Conservation (phyloP, 1,284 basidiomycete species). For the Apiotrichum brassicae region DNA sequence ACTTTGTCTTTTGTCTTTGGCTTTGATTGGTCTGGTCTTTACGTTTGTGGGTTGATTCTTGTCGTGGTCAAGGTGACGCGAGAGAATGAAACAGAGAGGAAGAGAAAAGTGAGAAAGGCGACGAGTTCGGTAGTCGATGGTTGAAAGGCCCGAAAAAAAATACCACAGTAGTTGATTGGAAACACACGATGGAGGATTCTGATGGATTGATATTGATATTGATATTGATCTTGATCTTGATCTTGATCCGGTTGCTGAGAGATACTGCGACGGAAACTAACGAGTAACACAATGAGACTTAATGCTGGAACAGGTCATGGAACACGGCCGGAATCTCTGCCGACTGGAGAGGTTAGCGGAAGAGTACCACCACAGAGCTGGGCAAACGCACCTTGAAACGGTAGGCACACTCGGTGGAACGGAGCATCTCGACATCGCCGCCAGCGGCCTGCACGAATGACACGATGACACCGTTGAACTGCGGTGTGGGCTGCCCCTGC, state of each 20-base stretch:
- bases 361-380: too few relatives aligned
- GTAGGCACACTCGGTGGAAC: constrained; percentile 95
- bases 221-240: too few relatives aligned
- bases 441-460: constrained; percentile 95
- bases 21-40: not conserved
- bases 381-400: constrained; percentile 55
- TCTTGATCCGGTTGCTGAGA: not conserved
- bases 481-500: constrained; percentile 57
- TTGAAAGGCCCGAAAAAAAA: not conserved
- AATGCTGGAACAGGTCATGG: constrained; percentile 43
- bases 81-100: not conserved
- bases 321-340: constrained; percentile 44
- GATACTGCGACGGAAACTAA: not conserved
- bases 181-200: not conserved
- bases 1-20: not conserved
- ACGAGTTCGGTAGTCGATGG: not conserved
- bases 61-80: not conserved
- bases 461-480: constrained; percentile 59
- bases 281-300: not conserved
- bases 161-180: not conserved
- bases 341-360: constrained; percentile 21
- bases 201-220: not conserved
- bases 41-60: not conserved
- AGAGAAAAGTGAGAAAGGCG: not conserved
- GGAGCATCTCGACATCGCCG: constrained; percentile 93